Percentiles rank a stretch among this genome's conserved stretches.
Conservation (phyloP, 306 rosid species). For the Quercus parvula region DNA sequence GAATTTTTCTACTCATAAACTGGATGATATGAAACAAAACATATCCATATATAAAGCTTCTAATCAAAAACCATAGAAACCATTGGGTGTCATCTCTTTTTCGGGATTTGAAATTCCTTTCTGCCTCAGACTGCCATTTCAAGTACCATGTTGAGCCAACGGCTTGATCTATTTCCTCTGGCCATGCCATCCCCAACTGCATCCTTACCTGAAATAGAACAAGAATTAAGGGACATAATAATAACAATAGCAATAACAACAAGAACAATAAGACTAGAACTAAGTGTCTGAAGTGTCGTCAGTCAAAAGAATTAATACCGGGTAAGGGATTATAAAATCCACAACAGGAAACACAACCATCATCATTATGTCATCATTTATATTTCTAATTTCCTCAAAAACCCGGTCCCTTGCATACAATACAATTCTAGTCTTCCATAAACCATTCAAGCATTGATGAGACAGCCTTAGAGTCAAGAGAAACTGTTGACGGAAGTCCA, state of each 20-base stretch:
- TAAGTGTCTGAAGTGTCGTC: conserved; percentile 17
- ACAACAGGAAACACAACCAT: conserved; percentile 63
- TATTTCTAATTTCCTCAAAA: conserved; percentile 36
- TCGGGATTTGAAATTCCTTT: conserved; percentile 48
- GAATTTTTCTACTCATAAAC: conserved; percentile 50
- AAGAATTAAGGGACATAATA: conserved; percentile 13
- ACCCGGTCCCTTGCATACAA: conserved; percentile 44
- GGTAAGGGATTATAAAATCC: conserved; percentile 71
- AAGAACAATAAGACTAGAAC: conserved; percentile 15
- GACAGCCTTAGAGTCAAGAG: conserved; percentile 52
- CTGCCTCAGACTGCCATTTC: conserved; percentile 90
- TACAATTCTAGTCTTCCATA: conserved; percentile 55
- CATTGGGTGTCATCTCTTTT: conserved; percentile 42
- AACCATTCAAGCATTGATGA: conserved; percentile 44
- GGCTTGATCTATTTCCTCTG: conserved; percentile 73
- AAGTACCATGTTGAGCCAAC: conserved; percentile 78
- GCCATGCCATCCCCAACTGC: conserved; percentile 89
- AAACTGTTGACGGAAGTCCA: conserved; percentile 60
- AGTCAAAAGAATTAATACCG: conserved; percentile 46
- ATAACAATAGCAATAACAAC: conserved; percentile 6
- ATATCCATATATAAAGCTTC: conserved; percentile 56
- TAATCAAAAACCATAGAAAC: conserved; percentile 56
- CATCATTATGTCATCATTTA: conserved; percentile 69
- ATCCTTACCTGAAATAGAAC: conserved; percentile 57
- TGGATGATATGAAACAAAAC: conserved; percentile 51